phyloP scores from a whole-genome alignment of 345 rosid species.

The Mallotus nudiflorus region DNA sequence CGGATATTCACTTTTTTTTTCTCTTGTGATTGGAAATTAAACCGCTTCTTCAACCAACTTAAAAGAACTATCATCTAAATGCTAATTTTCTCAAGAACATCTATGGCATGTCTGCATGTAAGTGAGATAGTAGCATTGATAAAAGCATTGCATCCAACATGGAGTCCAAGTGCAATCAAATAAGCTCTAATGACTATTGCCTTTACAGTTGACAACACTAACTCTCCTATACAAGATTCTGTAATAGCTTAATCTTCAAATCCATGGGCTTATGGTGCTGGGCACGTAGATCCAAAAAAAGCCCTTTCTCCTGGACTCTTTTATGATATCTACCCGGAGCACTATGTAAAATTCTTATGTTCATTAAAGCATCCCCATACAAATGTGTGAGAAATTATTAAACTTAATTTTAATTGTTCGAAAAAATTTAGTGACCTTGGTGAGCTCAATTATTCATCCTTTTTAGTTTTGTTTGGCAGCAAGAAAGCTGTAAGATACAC shows the following conservation, averaged over 20 bases:
- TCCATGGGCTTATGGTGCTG: conserved; percentile 75
- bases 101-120: conserved; percentile 94
- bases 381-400: conserved; percentile 53
- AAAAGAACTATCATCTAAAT: no score
- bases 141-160: conserved; percentile 77
- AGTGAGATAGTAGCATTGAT: conserved; percentile 77
- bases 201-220: conserved; percentile 52
- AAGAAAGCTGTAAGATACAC: conserved; percentile 61
- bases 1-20: no score
- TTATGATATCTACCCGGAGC: conserved; percentile 62
- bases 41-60: no score
- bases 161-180: conserved; percentile 85
- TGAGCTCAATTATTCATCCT: conserved; percentile 79
- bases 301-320: conserved; percentile 85
- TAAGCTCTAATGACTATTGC: conserved; percentile 66
- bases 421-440: conserved; percentile 65
- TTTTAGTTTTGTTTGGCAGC: conserved; percentile 67
- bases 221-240: conserved; percentile 61
- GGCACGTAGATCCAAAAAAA: conserved; percentile 74
- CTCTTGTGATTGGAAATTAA: no score
- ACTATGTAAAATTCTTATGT: conserved; percentile 71
- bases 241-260: conserved; percentile 45
- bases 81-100: conserved; percentile 60
- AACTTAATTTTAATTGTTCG: conserved; percentile 52
- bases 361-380: conserved; percentile 56